Base-by-base conservation (phyloP, 2,329 filamentous ascomycete species). In the Simplicillium aogashimaense region DNA sequence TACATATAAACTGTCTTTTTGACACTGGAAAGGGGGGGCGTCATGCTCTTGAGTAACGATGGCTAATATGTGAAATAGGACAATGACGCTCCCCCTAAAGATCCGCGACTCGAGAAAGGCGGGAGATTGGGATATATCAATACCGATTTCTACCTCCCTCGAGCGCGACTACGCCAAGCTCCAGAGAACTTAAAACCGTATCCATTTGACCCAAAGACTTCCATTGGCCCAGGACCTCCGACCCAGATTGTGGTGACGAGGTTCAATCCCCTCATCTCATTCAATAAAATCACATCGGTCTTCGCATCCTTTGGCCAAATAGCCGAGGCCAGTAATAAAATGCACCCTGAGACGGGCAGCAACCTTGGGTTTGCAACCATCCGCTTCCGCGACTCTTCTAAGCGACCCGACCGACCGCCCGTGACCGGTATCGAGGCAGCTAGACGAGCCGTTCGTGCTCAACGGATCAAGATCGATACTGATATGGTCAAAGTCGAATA, bases 311-410 rank as follows among this genome's bases (percentile, higher is more conserved):
- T 84, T 63, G 88, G 88, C 39, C 86, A 95, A 43, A 89, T 98
- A 47, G 83, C 83, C 35, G 84, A 89, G 54, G 83, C 94, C 51
- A 88, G 86, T 54, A 95, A 95, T 56, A 90, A 94, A 58, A 90
- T 94, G 53, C 88, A 98, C 60, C 92, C 92, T 8, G 83, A 89
- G 43, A 97, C 89, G 11, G 92, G 92, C 14, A 92, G 86, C 54
- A 94, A 94, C 56, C 74, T 98, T 11, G 92, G 92, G 11, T 89
- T 98, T 56, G 94, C 86, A 48, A 86, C 87, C 13, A 87, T 98
- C 55, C 81, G 83, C 43, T 98, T 94, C 60, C 81, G 83, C 53
- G 90, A 97, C 56, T 67, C 72, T 56, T 67, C 72, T 2, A 73
- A 77, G 65, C 60, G 58, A 12, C 50, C 57, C 4, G 60, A 57